A percentile compares a stretch with the other conserved stretches of the same genome.
These are phyloP conservation scores for Rutstroemia sp. DNA, from an alignment of 2,329 filamentous ascomycete species.

Conservation along the genomic window DNA sequence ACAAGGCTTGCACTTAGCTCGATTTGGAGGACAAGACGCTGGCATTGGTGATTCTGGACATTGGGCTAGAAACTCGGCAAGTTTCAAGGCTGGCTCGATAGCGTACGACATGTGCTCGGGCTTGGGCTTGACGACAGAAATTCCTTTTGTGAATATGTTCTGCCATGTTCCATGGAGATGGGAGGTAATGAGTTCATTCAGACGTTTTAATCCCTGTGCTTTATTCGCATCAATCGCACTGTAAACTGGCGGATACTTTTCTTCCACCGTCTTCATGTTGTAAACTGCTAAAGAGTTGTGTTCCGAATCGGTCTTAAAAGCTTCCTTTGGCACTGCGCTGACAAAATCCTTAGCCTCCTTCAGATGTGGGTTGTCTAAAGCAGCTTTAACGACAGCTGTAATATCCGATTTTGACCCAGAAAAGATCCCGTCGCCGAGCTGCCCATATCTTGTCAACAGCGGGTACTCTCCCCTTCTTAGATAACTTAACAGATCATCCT, in stretches of 20 bases:
- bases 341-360: constrained; percentile 56
- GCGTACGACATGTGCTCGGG: constrained; percentile 68
- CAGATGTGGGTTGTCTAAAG: constrained; percentile 47
- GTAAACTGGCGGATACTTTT: constrained; percentile 60
- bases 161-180: constrained; percentile 86
- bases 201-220: constrained; percentile 52
- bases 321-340: constrained; percentile 49
- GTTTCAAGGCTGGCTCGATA: constrained; percentile 59
- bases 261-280: constrained; percentile 51
- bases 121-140: constrained; percentile 74
- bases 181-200: constrained; percentile 71
- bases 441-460: constrained; percentile 65
- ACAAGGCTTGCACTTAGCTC: constrained; percentile 67
- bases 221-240: constrained; percentile 51
- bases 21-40: constrained; percentile 77
- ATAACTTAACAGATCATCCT: constrained; percentile 64
- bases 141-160: constrained; percentile 66
- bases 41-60: constrained; percentile 70
- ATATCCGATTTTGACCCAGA: constrained; percentile 61
- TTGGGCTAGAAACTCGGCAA: constrained; percentile 67
- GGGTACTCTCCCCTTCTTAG: constrained; percentile 72
- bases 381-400: constrained; percentile 52
- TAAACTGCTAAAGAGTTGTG: constrained; percentile 73
- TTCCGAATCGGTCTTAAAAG: constrained; percentile 57
- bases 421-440: constrained; percentile 64